Percentiles rank a stretch among this genome's conserved stretches.
Evolutionary conservation across 176 grass and related monocot genomes (phyloP).

Genomic region (Triticum aestivum): DNA sequence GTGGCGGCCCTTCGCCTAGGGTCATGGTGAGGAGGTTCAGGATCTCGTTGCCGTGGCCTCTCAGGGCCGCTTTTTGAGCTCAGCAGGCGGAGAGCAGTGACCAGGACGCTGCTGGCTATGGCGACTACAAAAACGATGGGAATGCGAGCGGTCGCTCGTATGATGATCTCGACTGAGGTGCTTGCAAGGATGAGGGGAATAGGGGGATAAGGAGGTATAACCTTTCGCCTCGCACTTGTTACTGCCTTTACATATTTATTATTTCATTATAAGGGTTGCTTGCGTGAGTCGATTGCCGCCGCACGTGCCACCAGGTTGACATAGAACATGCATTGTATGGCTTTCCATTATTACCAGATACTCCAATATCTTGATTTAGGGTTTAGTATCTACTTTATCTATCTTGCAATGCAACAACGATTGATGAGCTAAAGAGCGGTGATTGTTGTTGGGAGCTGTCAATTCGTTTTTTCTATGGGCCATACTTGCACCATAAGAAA

Average conservation of each 20-base stretch:
- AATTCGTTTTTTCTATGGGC: no score
- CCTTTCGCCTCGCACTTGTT: background rate
- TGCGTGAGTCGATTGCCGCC: no score
- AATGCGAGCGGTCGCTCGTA: slow-evolving; percentile 30
- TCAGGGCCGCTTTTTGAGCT: slow-evolving; percentile 36
- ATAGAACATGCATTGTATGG: background rate
- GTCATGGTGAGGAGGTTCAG: slow-evolving; percentile 74
- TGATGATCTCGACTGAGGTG: slow-evolving; percentile 68
- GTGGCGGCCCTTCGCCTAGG: slow-evolving; percentile 41
- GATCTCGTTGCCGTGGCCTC: slow-evolving; percentile 75
- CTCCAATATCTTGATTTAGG: background rate
- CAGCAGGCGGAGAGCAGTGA: slow-evolving; percentile 39
- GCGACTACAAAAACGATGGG: background rate
- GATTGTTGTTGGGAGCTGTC: no score
- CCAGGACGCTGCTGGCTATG: slow-evolving; percentile 21
- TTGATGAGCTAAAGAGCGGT: no score
- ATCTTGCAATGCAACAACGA: background rate
- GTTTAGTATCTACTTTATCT: background rate
- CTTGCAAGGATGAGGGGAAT: background rate
- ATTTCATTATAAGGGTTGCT: no score
- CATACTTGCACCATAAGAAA: no score
- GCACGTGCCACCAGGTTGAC: no score
- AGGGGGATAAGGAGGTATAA: slow-evolving; percentile 30
- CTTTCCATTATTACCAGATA: background rate
- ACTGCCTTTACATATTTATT: no score